Evolutionary conservation across 2,329 filamentous ascomycete species (phyloP).

Genomic region (Fulvia fulva): DNA sequence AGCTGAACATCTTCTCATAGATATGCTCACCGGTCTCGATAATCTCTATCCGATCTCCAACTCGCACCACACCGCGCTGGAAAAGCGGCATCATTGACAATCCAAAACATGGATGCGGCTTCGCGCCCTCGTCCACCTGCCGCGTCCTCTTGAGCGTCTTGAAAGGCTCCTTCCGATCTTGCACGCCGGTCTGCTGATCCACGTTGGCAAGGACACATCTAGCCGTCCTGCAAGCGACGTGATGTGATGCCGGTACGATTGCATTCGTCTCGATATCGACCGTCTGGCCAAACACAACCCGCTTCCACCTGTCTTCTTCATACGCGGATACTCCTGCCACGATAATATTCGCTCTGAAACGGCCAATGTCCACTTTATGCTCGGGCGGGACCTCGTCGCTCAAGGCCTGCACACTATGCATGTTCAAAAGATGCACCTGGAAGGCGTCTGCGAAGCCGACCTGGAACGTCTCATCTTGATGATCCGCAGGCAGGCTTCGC

Average conservation of each 20-base stretch:
- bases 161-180: conserved; percentile 32
- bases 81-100: conserved; percentile 34
- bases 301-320: conserved; percentile 67
- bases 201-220: conserved; percentile 71
- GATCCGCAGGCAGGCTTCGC: conserved; percentile 56
- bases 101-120: conserved; percentile 31
- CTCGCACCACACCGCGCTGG: conserved; percentile 23
- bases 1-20: conserved; percentile 31
- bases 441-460: conserved; percentile 70
- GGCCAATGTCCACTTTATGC: conserved; percentile 55
- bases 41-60: conserved; percentile 33
- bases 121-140: conserved; percentile 31
- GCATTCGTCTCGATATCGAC: not conserved
- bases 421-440: conserved; percentile 64
- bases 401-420: conserved; percentile 61
- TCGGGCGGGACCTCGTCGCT: conserved; percentile 54
- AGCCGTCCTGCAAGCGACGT: conserved; percentile 61
- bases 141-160: conserved; percentile 28
- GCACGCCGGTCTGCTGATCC: conserved; percentile 56
- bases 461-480: conserved; percentile 58
- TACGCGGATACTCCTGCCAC: conserved; percentile 61
- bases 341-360: conserved; percentile 71
- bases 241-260: conserved; percentile 36
- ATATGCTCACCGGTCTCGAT: conserved; percentile 29
- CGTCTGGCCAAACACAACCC: conserved; percentile 45